Evolutionary conservation across 2,329 filamentous ascomycete genomes (phyloP).

Genomic region (Kalmusia sp.): DNA sequence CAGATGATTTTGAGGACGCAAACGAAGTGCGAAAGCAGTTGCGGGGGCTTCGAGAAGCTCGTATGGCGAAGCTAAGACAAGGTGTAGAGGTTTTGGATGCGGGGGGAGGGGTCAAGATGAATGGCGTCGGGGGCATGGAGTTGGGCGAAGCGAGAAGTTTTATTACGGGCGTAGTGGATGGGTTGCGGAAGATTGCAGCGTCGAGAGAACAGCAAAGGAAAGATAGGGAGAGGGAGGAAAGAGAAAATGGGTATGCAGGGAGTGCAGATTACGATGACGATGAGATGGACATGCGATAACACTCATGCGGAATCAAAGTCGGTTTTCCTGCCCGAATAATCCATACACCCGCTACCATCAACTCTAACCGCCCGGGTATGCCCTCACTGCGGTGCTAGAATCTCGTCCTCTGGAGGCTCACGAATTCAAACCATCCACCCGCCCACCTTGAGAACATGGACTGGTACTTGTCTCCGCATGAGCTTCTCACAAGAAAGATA

Average conservation of each 20-base stretch:
- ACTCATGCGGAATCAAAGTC: not conserved
- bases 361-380: too few species aligned
- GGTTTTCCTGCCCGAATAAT: too few species aligned
- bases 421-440: too few species aligned
- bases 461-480: too few species aligned
- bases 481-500: too few species aligned
- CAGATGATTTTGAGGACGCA: slow-evolving; percentile 79
- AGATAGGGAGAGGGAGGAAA: slow-evolving; percentile 77
- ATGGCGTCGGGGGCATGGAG: slow-evolving; percentile 92
- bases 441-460: too few species aligned
- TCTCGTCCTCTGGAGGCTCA: too few species aligned
- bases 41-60: slow-evolving; percentile 83
- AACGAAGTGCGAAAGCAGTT: slow-evolving; percentile 78
- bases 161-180: slow-evolving; percentile 85
- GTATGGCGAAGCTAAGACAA: slow-evolving; percentile 85
- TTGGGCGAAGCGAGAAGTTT: slow-evolving; percentile 86
- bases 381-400: too few species aligned
- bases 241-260: slow-evolving; percentile 59
- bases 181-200: slow-evolving; percentile 79
- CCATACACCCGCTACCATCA: too few species aligned
- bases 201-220: slow-evolving; percentile 78
- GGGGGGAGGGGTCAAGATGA: slow-evolving; percentile 74
- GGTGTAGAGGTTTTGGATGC: slow-evolving; percentile 75
- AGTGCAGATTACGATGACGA: slow-evolving; percentile 68
- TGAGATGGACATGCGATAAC: slow-evolving; percentile 48